These are phyloP conservation scores for Chrysoporthe puriensis DNA, from an alignment of 2,329 filamentous ascomycete genomes.

Conservation along the genomic window DNA sequence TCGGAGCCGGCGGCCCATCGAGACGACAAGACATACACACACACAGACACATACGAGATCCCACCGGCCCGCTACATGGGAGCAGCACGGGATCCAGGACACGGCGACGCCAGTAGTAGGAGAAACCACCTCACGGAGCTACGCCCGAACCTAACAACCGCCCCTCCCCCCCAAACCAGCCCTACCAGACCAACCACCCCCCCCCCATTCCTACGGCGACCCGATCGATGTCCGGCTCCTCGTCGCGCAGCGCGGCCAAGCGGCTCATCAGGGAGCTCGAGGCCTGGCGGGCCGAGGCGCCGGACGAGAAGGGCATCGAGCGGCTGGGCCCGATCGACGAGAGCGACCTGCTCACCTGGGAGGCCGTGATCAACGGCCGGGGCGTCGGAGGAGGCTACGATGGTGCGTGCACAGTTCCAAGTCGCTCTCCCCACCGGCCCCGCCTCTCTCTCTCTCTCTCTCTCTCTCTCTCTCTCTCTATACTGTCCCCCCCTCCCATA, in stretches of 20 bases:
- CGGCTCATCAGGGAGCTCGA: conserved; percentile 63
- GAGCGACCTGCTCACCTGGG: conserved; percentile 60
- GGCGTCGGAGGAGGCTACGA: conserved; percentile 61
- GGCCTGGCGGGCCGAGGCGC: conserved; percentile 53
- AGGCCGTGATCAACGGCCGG: conserved; percentile 63
- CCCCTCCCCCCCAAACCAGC: too few species aligned
- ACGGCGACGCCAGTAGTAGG: too few species aligned
- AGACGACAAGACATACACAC: too few species aligned
- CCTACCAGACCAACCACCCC: too few species aligned
- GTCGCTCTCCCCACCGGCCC: neutral
- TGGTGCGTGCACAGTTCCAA: conserved; percentile 41
- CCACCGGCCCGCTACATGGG: too few species aligned
- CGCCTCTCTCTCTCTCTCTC: conserved; percentile 1
- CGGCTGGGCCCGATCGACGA: conserved; percentile 59
- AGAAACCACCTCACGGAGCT: too few species aligned
- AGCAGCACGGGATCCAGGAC: too few species aligned
- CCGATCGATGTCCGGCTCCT: conserved; percentile 34
- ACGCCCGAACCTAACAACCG: too few species aligned
- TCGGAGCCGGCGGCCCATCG: too few species aligned
- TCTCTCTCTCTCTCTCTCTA: neutral
- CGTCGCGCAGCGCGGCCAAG: conserved; percentile 54
- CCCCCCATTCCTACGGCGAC: neutral
- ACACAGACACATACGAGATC: too few species aligned
- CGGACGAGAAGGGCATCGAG: conserved; percentile 58
- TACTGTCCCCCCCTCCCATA: too few species aligned